phyloP scores from a whole-genome alignment of 1,284 basidiomycete genomes.

The Veloboletus limbatus region DNA sequence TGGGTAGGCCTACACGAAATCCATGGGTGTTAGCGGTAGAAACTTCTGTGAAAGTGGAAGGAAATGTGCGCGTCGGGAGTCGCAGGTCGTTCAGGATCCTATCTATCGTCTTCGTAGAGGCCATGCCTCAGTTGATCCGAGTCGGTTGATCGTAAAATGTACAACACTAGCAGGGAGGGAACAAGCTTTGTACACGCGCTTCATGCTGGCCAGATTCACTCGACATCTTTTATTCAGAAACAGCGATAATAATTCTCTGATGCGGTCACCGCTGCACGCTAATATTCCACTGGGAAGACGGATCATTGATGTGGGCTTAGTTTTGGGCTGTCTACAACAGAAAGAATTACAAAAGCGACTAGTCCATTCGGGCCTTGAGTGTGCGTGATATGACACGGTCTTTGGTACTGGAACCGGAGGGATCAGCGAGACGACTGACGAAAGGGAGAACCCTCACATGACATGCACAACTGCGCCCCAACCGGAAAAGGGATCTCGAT shows the following conservation, averaged over 20 bases:
- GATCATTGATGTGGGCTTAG: neutral
- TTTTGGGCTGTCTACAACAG: constrained; percentile 21
- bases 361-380: constrained; percentile 91
- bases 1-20: constrained; percentile 15
- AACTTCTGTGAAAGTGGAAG: constrained; percentile 16
- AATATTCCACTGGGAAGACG: no score
- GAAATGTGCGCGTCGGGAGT: constrained; percentile 18
- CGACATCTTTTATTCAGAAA: no score
- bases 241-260: no score
- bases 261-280: no score
- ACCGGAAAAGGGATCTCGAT: constrained; percentile 95
- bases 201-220: no score
- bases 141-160: neutral
- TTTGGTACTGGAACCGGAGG: constrained; percentile 59
- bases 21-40: neutral
- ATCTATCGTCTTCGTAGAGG: constrained; percentile 7
- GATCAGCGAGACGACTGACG: constrained; percentile 14
- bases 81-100: constrained; percentile 15
- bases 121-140: constrained; percentile 1
- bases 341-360: constrained; percentile 20
- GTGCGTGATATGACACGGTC: constrained; percentile 85
- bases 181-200: no score
- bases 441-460: constrained; percentile 64
- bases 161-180: neutral
- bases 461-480: constrained; percentile 97